Evolutionary conservation across 2,329 filamentous ascomycete species (phyloP).

Genomic region (Nannizziopsis barbatae): DNA sequence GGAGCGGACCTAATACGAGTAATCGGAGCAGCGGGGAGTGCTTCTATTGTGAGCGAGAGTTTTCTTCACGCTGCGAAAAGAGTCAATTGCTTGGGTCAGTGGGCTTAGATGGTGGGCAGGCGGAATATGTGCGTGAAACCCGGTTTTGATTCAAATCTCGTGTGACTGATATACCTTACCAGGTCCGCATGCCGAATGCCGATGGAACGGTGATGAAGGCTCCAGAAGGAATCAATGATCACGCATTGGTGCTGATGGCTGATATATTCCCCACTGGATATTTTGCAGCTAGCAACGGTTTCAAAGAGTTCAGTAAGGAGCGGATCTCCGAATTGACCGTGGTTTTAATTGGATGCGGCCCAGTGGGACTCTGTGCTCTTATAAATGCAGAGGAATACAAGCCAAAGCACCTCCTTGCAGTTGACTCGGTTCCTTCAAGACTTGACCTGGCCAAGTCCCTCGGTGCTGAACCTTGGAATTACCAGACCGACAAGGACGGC

Average conservation of each 20-base stretch:
- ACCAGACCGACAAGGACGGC: slow-evolving; percentile 53
- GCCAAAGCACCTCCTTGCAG: slow-evolving; percentile 64
- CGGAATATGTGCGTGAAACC: slow-evolving; percentile 51
- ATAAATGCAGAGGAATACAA: slow-evolving; percentile 64
- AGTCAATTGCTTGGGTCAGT: slow-evolving; percentile 59
- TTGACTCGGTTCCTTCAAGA: slow-evolving; percentile 65
- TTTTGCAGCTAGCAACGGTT: slow-evolving; percentile 70
- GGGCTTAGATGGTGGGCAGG: slow-evolving; percentile 64
- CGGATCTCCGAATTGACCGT: slow-evolving; percentile 57
- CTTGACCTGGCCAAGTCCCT: slow-evolving; percentile 61
- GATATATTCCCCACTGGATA: slow-evolving; percentile 82
- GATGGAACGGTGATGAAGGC: slow-evolving; percentile 71
- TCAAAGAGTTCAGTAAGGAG: slow-evolving; percentile 49
- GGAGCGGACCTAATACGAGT: background rate
- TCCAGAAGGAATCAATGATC: slow-evolving; percentile 58
- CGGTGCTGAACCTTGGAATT: slow-evolving; percentile 76
- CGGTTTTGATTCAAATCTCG: too few relatives aligned
- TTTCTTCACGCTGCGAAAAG: slow-evolving; percentile 65
- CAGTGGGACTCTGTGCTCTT: slow-evolving; percentile 73
- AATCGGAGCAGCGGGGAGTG: slow-evolving; percentile 48
- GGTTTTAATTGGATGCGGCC: slow-evolving; percentile 74
- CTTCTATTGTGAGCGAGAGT: slow-evolving; percentile 72
- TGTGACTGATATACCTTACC: slow-evolving; percentile 14
- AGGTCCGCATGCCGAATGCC: slow-evolving; percentile 64
- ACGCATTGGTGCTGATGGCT: slow-evolving; percentile 73